These are phyloP conservation scores for Hortiboletus campestris DNA, from an alignment of 768 basidiomycete genomes.

Conservation along the genomic window DNA sequence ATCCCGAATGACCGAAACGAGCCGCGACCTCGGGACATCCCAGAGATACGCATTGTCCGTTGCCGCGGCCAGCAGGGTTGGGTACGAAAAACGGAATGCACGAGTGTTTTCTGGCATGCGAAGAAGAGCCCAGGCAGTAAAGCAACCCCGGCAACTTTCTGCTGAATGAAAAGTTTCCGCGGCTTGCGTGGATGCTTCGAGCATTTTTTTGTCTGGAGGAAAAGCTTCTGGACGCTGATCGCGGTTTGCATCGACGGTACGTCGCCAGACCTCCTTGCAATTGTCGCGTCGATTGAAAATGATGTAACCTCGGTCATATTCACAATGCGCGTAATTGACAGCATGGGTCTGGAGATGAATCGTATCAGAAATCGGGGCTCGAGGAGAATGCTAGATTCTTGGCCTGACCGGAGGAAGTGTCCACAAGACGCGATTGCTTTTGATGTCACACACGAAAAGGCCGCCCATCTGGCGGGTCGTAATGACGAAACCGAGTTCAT, in stretches of 20 bases:
- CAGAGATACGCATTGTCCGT: conserved; percentile 51
- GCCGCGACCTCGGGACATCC: conserved; percentile 52
- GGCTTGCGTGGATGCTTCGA: conserved; percentile 22
- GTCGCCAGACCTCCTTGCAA: conserved; percentile 72
- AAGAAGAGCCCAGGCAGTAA: conserved; percentile 62
- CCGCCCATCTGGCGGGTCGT: conserved; percentile 57
- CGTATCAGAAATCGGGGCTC: neutral
- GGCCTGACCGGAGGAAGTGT: conserved; percentile 49
- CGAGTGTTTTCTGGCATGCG: conserved; percentile 39
- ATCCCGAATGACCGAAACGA: conserved; percentile 41
- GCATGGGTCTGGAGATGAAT: conserved; percentile 8
- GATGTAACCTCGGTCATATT: conserved; percentile 70
- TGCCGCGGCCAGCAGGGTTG: conserved; percentile 55
- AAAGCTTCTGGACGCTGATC: conserved; percentile 23
- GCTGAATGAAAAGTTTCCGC: conserved; percentile 9
- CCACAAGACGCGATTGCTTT: conserved; percentile 56
- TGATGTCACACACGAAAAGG: conserved; percentile 55
- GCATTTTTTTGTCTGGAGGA: conserved; percentile 34
- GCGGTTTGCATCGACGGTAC: conserved; percentile 32
- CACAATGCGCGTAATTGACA: conserved; percentile 56
- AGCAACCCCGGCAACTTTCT: conserved; percentile 44
- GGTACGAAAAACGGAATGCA: conserved; percentile 70
- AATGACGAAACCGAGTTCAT: conserved; percentile 56
- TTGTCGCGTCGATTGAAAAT: conserved; percentile 61
- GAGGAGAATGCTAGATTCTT: neutral